Conservation (phyloP, 345 rosid species). For the Linum usitatissimum region DNA sequence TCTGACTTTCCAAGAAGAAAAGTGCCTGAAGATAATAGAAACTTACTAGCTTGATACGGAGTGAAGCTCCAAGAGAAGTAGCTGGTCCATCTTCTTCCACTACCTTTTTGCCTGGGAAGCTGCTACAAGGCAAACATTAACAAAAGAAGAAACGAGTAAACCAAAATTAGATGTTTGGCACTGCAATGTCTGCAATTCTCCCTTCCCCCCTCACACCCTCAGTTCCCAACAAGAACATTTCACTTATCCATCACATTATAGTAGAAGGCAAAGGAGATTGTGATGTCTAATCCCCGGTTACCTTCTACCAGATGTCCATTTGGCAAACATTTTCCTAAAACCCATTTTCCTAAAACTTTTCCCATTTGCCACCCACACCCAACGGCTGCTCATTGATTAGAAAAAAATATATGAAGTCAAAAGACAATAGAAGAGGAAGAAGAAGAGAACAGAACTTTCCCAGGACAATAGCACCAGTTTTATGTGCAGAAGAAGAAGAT, state of each 20-base stretch:
- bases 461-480: slow-evolving; percentile 8
- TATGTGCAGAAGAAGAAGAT: neutral
- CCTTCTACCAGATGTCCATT: slow-evolving; percentile 22
- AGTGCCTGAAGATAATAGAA: slow-evolving; percentile 24
- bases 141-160: slow-evolving; percentile 13
- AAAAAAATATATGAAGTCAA: slow-evolving; percentile 2
- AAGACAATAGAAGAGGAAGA: neutral
- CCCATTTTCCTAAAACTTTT: slow-evolving; percentile 18
- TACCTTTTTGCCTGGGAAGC: slow-evolving; percentile 65
- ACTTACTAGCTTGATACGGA: slow-evolving; percentile 53
- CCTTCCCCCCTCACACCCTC: too few species aligned
- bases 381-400: slow-evolving; percentile 9
- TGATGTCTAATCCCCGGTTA: slow-evolving; percentile 5
- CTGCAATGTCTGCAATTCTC: neutral
- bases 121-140: slow-evolving; percentile 31
- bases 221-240: slow-evolving; percentile 5
- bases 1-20: slow-evolving; percentile 11
- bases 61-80: slow-evolving; percentile 41
- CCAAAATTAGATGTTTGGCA: neutral
- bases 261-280: slow-evolving; percentile 6
- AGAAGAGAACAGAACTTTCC: neutral
- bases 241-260: neutral
- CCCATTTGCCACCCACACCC: slow-evolving; percentile 9
- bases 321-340: slow-evolving; percentile 23
- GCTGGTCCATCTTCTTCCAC: slow-evolving; percentile 35